A percentile compares a stretch with the other conserved stretches of the same genome.
Conservation (phyloP, 2,329 filamentous ascomycete species). For the Akanthomyces muscarius region DNA sequence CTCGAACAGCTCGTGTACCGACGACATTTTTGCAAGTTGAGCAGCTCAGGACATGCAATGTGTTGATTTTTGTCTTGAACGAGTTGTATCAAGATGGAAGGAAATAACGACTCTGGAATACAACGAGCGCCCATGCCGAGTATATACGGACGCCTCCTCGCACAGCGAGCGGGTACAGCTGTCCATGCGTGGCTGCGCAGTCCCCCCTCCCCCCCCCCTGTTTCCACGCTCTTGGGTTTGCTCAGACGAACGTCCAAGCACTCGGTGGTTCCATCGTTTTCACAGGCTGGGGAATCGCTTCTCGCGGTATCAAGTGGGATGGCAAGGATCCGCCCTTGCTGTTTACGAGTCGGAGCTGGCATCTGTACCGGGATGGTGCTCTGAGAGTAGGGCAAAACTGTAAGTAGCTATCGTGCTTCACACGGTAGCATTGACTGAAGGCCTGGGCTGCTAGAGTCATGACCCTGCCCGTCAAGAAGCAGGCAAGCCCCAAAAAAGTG, state of each 20-base stretch:
- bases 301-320: background rate
- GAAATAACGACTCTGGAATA: background rate
- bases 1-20: conserved; percentile 30
- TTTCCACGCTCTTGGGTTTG: background rate
- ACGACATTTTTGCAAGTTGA: conserved; percentile 5
- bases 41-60: background rate
- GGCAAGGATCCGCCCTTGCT: background rate
- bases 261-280: background rate
- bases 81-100: background rate
- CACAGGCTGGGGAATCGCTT: conserved; percentile 1
- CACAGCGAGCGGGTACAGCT: conserved; percentile 2
- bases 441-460: background rate
- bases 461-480: background rate
- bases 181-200: background rate
- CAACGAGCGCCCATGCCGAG: background rate
- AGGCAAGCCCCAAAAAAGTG: conserved; percentile 1
- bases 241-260: conserved; percentile 10
- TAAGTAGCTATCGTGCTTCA: no score
- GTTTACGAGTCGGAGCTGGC: background rate
- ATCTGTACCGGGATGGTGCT: background rate
- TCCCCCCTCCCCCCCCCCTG: background rate
- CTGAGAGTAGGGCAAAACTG: no score
- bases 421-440: no score
- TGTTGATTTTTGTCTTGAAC: background rate
- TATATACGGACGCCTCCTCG: conserved; percentile 1